phyloP scores from a whole-genome alignment of 495 filamentous ascomycete genomes.

The Rhizodiscina lignyota region DNA sequence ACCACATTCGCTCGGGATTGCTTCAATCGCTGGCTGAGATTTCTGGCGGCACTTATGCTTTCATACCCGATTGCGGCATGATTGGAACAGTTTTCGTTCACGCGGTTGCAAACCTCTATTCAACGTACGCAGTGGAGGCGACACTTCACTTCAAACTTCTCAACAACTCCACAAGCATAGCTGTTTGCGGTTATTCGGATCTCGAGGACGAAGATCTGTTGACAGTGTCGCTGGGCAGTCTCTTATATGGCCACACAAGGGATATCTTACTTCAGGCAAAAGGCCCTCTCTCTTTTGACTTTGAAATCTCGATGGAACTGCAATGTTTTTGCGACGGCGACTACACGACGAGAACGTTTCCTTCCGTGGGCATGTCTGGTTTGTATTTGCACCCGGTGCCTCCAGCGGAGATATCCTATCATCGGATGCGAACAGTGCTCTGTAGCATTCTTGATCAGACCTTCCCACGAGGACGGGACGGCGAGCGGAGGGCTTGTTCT shows the following conservation, averaged over 20 bases:
- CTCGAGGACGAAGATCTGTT: no score
- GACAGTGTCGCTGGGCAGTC: slow-evolving; percentile 1
- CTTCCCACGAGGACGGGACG: background rate
- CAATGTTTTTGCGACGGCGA: background rate
- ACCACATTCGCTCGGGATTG: slow-evolving; percentile 3
- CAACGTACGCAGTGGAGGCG: slow-evolving; percentile 1
- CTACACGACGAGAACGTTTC: background rate
- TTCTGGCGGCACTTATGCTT: slow-evolving; percentile 2
- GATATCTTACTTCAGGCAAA: slow-evolving; percentile 1
- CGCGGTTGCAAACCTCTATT: slow-evolving; percentile 4
- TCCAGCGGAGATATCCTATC: no score
- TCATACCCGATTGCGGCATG: slow-evolving; percentile 5
- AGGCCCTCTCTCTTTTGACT: background rate
- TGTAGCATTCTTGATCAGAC: background rate
- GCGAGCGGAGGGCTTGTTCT: no score
- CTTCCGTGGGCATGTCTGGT: no score
- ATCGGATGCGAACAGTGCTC: background rate
- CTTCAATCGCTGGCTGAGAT: slow-evolving; percentile 4
- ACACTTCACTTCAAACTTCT: background rate
- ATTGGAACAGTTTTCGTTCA: slow-evolving; percentile 7
- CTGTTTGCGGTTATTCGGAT: background rate
- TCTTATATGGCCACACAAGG: slow-evolving; percentile 3
- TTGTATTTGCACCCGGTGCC: no score
- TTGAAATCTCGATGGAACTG: background rate
- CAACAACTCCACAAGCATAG: background rate